Conservation (phyloP, 2,329 filamentous ascomycete genomes). For the Colletotrichum eleusines region DNA sequence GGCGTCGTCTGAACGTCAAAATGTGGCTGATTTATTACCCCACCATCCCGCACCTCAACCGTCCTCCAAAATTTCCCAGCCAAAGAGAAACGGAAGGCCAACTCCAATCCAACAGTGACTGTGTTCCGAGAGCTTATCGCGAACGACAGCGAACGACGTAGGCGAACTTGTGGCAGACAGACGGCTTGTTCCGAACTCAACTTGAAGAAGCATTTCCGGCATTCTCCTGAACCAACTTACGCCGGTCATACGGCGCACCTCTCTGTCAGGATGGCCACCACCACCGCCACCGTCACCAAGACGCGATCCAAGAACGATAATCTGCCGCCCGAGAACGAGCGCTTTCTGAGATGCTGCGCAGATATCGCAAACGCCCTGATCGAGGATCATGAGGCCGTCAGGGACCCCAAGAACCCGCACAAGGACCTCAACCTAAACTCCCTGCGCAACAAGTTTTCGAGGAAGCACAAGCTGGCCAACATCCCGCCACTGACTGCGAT, state of each 20-base stretch:
- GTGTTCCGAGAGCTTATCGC: constrained; percentile 1
- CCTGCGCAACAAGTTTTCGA: constrained; percentile 86
- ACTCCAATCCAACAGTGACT: constrained; percentile 21
- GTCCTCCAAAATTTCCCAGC: constrained; percentile 38
- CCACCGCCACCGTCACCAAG: constrained; percentile 70
- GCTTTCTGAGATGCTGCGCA: constrained; percentile 92
- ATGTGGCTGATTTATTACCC: constrained; percentile 38
- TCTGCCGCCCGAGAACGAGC: constrained; percentile 91
- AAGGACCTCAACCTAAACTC: constrained; percentile 95
- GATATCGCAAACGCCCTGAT: constrained; percentile 95
- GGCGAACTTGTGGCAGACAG: no score
- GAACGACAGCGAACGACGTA: no score
- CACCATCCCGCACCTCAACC: constrained; percentile 29
- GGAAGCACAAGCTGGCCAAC: constrained; percentile 90
- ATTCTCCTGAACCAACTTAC: neutral
- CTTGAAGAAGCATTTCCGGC: neutral
- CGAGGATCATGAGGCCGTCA: constrained; percentile 88
- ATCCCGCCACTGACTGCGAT: constrained; percentile 96
- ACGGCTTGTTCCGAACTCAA: neutral
- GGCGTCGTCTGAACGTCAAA: constrained; percentile 14
- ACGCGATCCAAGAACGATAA: constrained; percentile 79
- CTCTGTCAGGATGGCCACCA: constrained; percentile 53
- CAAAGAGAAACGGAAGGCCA: constrained; percentile 10
- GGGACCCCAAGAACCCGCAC: constrained; percentile 77
- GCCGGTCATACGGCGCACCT: neutral